Percentiles rank a stretch among this genome's conserved stretches.
Evolutionary conservation across 225 moss, liverwort and hornwort genomes (phyloP).

Genomic region (Polytrichum formosum): DNA sequence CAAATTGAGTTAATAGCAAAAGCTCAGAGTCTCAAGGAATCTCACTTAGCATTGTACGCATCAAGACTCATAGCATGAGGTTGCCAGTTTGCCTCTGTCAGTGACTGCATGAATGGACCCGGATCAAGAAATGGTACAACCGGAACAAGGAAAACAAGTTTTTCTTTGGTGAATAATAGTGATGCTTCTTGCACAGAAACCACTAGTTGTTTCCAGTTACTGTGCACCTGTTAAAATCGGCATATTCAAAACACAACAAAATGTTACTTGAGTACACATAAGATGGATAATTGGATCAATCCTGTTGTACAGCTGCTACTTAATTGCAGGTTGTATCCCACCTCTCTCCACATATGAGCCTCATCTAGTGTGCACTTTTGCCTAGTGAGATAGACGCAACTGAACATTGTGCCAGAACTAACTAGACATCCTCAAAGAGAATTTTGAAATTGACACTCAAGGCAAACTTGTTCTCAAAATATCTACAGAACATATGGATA

Average conservation of each 20-base stretch:
- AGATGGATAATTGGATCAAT: too few species aligned
- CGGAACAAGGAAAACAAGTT: conserved; percentile 69
- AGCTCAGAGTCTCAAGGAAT: background rate
- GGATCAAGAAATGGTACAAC: conserved; percentile 75
- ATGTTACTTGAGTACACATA: too few species aligned
- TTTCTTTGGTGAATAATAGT: conserved; percentile 26
- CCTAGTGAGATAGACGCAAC: too few species aligned
- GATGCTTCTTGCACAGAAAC: conserved; percentile 52
- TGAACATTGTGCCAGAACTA: too few species aligned
- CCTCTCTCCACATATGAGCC: too few species aligned
- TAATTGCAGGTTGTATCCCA: too few species aligned
- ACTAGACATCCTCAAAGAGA: too few species aligned
- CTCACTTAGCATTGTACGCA: conserved; percentile 29
- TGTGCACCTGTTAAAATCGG: conserved; percentile 41
- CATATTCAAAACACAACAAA: background rate
- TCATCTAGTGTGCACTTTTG: too few species aligned
- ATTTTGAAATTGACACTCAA: too few species aligned
- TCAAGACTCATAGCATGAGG: conserved; percentile 40
- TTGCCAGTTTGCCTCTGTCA: conserved; percentile 60
- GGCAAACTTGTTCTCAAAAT: too few species aligned
- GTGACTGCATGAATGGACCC: conserved; percentile 49
- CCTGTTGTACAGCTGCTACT: too few species aligned
- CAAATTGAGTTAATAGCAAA: too few species aligned
- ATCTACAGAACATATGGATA: conserved; percentile 2
- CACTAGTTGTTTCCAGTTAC: conserved; percentile 64